A percentile compares a stretch with the other conserved stretches of the same genome.
Conservation (phyloP, 2,329 filamentous ascomycete genomes). For the Verticillium nubilum region DNA sequence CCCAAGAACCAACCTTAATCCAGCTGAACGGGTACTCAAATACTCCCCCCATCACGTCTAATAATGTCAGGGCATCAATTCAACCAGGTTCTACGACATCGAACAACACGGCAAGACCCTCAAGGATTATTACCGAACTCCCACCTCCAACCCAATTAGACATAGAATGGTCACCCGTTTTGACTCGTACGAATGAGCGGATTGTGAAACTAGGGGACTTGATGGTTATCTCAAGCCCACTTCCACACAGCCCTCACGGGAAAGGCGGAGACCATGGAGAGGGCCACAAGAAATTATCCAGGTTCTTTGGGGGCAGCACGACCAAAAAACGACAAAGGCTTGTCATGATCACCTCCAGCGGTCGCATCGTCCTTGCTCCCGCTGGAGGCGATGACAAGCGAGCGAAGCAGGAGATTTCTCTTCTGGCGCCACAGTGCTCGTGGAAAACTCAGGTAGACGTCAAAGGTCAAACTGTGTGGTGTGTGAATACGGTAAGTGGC, state of each 20-base stretch:
- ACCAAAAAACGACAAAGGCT: slow-evolving; percentile 90
- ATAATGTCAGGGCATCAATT: not conserved
- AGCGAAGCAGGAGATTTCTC: slow-evolving; percentile 84
- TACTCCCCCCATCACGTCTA: not conserved
- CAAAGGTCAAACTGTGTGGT: slow-evolving; percentile 86
- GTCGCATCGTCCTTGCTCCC: slow-evolving; percentile 82
- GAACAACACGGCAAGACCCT: slow-evolving; percentile 54
- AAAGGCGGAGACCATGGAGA: slow-evolving; percentile 62
- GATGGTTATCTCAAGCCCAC: slow-evolving; percentile 73
- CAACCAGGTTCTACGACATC: slow-evolving; percentile 30
- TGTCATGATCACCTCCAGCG: slow-evolving; percentile 92
- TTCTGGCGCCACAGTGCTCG: slow-evolving; percentile 67
- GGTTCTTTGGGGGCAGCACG: slow-evolving; percentile 87
- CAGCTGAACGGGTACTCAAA: slow-evolving; percentile 56
- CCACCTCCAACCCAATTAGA: slow-evolving; percentile 95
- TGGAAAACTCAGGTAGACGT: slow-evolving; percentile 78
- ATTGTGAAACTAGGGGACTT: slow-evolving; percentile 93
- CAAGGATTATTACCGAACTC: slow-evolving; percentile 86
- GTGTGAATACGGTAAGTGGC: slow-evolving; percentile 81
- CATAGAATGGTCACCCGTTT: slow-evolving; percentile 96
- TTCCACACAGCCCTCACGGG: slow-evolving; percentile 67
- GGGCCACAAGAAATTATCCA: slow-evolving; percentile 79
- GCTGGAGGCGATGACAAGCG: slow-evolving; percentile 95
- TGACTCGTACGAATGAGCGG: slow-evolving; percentile 85
- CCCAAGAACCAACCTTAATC: slow-evolving; percentile 68